A percentile compares a stretch with the other conserved stretches of the same genome.
Conservation (phyloP, 1,139 yeast species). For the Yamadazyma dendronema region DNA sequence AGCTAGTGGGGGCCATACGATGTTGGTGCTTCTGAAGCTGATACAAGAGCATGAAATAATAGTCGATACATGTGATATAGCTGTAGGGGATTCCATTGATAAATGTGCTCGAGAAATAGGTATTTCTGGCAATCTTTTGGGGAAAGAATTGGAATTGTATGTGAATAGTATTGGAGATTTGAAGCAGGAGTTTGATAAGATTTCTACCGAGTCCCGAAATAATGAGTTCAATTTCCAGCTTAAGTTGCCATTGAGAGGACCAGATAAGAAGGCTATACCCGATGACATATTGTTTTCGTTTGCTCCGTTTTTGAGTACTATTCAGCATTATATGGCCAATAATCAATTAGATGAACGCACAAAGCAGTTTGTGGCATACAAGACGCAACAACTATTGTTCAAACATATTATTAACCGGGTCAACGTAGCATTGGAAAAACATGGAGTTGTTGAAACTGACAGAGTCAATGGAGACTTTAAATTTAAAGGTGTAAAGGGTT, state of each 20-base stretch:
- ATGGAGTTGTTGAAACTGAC: conserved; percentile 20
- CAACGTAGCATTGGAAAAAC: conserved; percentile 46
- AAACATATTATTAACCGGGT: conserved; percentile 69
- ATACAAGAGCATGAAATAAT: conserved; percentile 67
- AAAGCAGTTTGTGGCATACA: conserved; percentile 51
- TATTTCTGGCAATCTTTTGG: conserved; percentile 77
- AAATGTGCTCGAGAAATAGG: conserved; percentile 90
- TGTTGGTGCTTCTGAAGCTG: conserved; percentile 68
- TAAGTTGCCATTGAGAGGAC: conserved; percentile 33
- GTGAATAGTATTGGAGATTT: conserved; percentile 33
- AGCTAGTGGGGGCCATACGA: conserved; percentile 94
- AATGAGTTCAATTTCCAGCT: conserved; percentile 32
- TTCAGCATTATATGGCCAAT: conserved; percentile 30
- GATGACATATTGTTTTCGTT: conserved; percentile 59
- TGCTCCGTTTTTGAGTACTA: conserved; percentile 68
- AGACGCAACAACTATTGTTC: conserved; percentile 65
- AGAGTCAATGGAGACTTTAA: conserved; percentile 31
- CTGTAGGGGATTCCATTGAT: conserved; percentile 91
- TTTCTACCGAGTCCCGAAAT: conserved; percentile 22
- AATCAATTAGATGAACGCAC: conserved; percentile 21
- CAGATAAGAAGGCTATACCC: conserved; percentile 30
- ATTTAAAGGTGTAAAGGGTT: conserved; percentile 45
- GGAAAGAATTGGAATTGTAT: conserved; percentile 71
- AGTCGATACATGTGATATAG: conserved; percentile 79
- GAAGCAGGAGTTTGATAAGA: conserved; percentile 19